Base-by-base conservation (phyloP, 2,329 filamentous ascomycete species). In the Aplosporella prunicola region DNA sequence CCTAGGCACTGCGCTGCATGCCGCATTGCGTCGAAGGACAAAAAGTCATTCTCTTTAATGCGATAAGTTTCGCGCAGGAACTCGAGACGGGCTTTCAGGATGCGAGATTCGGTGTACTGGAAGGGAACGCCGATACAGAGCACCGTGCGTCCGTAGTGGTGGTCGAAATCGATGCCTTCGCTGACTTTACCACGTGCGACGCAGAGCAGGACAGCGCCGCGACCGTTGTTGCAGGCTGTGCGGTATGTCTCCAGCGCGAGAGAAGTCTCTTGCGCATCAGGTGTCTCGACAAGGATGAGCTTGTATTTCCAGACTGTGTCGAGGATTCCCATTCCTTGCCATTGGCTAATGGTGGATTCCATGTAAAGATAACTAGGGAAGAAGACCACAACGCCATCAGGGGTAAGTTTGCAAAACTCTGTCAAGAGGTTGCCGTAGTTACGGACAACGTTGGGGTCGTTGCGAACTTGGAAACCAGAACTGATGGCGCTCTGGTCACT, bases 231-330 rank as follows among this genome's bases (percentile, higher is more conserved):
- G 61, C 91, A 98, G 2, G 93, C 93, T 7, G 89, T 96, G 40
- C 91, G 82, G 62, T 95, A 98, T 0, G 91, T 96, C 61, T 98
- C 91, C 6, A 98, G 71, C 0, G 91, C 91, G 5, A 98, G 72
- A 0, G 88, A 93, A 0, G 91, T 98, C 64, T 98, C 91, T 61
- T 98, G 91, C 1, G 87, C 86, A 58, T 98, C 91, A 1, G 91
- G 91, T 0, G 93, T 98, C 67, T 98, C 91, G 42, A 98, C 91
- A 6, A 98, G 72, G 47, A 98, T 95, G 47, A 98, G 74, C 60
- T 98, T 98, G 68, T 94, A 95, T 61, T 94, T 95, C 91, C 91
- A 98, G 20, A 98, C 87, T 56, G 91, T 83, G 61, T 98, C 91
- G 23, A 98, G 69, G 45, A 96, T 94, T 17, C 87, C 87, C 88